Conservation (phyloP, 2,329 filamentous ascomycete genomes). For the Aurifilum marmelostoma region DNA sequence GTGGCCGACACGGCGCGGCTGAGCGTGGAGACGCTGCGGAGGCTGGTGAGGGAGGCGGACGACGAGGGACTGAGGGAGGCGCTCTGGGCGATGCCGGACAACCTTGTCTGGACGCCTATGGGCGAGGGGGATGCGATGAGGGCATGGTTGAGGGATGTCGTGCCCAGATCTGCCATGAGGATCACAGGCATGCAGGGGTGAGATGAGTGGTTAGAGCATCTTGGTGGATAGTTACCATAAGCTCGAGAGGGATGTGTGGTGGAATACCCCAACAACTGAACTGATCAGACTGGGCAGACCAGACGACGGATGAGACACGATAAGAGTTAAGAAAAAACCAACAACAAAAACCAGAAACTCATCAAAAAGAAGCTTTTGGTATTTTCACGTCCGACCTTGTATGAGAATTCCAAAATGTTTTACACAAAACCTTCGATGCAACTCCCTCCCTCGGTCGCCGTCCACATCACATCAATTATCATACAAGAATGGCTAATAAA, state of each 20-base stretch:
- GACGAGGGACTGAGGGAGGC: conserved; percentile 45
- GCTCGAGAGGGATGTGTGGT: neutral
- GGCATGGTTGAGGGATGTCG: conserved; percentile 48
- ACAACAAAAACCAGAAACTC: neutral
- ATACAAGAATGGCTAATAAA: conserved; percentile 20
- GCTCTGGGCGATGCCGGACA: conserved; percentile 48
- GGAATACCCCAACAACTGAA: neutral
- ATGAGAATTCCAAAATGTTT: neutral
- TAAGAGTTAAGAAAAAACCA: neutral
- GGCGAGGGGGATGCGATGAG: conserved; percentile 54
- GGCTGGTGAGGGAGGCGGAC: conserved; percentile 46
- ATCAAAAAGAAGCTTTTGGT: conserved; percentile 3
- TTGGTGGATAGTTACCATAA: neutral
- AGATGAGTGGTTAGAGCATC: neutral
- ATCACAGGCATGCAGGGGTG: conserved; percentile 32
- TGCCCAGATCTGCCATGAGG: conserved; percentile 36
- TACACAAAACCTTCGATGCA: neutral
- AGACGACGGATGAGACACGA: neutral
- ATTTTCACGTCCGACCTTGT: neutral
- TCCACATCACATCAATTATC: conserved; percentile 2
- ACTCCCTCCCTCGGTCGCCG: conserved; percentile 28
- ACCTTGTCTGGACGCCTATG: conserved; percentile 46
- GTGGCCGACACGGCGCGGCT: conserved; percentile 39
- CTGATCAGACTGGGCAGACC: neutral
- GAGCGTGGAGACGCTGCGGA: conserved; percentile 42